phyloP scores from a whole-genome alignment of 2,329 filamentous ascomycete species.

The Chlorencoelia australis region DNA sequence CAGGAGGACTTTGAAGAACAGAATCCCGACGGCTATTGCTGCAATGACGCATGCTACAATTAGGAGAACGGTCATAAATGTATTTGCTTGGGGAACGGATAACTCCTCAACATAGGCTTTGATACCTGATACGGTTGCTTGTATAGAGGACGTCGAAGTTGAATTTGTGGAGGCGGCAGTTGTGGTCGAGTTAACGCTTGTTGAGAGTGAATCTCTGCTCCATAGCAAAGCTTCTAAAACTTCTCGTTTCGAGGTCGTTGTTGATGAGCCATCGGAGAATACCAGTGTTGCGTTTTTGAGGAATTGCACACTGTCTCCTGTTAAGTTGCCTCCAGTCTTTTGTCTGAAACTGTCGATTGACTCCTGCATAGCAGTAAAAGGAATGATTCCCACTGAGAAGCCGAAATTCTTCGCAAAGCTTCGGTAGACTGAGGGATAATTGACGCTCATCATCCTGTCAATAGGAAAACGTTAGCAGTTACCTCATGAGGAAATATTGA shows the following conservation, averaged over 20 bases:
- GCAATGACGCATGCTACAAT: constrained; percentile 82
- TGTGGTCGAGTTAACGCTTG: constrained; percentile 33
- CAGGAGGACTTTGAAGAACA: constrained; percentile 83
- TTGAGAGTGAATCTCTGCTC: constrained; percentile 42
- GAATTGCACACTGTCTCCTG: constrained; percentile 63
- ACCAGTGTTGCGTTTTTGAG: constrained; percentile 69
- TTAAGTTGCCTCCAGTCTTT: constrained; percentile 78
- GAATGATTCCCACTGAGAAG: constrained; percentile 77
- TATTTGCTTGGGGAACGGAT: constrained; percentile 77
- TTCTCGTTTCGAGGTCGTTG: constrained; percentile 44
- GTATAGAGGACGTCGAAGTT: constrained; percentile 27
- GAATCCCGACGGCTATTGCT: constrained; percentile 72
- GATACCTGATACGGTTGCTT: constrained; percentile 59
- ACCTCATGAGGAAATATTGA: no score
- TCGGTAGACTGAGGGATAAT: constrained; percentile 77
- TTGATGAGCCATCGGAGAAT: constrained; percentile 50
- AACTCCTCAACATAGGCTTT: constrained; percentile 76
- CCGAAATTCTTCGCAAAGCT: constrained; percentile 90
- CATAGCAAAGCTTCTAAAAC: constrained; percentile 38
- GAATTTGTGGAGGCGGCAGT: constrained; percentile 12
- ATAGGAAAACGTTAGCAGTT: no score
- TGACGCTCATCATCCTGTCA: constrained; percentile 89
- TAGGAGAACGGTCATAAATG: constrained; percentile 90
- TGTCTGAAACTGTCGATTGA: constrained; percentile 77
- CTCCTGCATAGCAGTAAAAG: constrained; percentile 70